Evolutionary conservation across 1,284 basidiomycete species (phyloP).

Genomic region (Ganoderma multipileum): DNA sequence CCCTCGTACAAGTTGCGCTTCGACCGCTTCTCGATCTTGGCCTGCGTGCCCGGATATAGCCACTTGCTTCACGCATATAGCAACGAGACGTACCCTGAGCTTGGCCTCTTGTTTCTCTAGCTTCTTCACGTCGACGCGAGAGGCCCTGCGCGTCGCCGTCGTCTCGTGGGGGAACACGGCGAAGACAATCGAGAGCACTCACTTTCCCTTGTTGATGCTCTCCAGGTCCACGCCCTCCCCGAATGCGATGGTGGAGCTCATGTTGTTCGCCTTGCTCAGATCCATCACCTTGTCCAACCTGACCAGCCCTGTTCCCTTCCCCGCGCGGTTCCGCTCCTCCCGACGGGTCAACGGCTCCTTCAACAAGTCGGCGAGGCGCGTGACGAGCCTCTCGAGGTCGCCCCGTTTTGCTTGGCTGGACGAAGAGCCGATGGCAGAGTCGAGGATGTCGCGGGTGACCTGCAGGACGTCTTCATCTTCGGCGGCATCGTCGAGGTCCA

Average conservation of each 20-base stretch:
- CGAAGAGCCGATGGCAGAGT: constrained; percentile 57
- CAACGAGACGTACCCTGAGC: constrained; percentile 64
- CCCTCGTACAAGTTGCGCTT: constrained; percentile 93
- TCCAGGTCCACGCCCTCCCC: constrained; percentile 92
- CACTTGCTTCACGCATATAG: not conserved
- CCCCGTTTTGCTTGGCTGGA: constrained; percentile 33
- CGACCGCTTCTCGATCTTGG: constrained; percentile 96
- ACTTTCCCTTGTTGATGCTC: constrained; percentile 94
- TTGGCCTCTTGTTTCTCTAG: constrained; percentile 99
- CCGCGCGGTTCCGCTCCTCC: constrained; percentile 58
- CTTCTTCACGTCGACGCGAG: constrained; percentile 97
- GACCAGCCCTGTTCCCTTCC: constrained; percentile 61
- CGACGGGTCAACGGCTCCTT: constrained; percentile 68
- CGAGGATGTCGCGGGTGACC: constrained; percentile 79
- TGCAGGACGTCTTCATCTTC: constrained; percentile 90
- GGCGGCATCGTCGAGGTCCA: constrained; percentile 93
- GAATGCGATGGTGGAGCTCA: constrained; percentile 87
- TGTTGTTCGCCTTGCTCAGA: constrained; percentile 85
- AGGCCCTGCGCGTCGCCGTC: constrained; percentile 62
- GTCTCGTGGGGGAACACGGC: not conserved
- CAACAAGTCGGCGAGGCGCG: constrained; percentile 68
- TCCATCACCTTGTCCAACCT: constrained; percentile 95
- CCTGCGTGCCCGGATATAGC: constrained; percentile 49
- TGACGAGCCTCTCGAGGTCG: constrained; percentile 67
- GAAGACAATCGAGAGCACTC: constrained; percentile 42